phyloP scores from a whole-genome alignment of 2,329 filamentous ascomycete species.

The Coleophoma eucalyptorum region DNA sequence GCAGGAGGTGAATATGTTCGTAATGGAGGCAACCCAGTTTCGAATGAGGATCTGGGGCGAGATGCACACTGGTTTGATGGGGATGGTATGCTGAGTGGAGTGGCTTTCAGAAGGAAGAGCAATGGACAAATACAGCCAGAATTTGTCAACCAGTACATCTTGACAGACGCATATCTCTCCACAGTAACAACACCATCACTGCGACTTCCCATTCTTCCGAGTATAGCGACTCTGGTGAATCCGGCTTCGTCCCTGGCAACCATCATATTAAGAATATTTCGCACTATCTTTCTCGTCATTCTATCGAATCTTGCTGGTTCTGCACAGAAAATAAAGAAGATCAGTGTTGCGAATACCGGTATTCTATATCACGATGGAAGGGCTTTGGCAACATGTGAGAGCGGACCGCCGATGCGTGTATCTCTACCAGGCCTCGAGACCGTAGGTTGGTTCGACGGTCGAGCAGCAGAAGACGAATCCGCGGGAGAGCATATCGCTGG shows the following conservation, averaged over 20 bases:
- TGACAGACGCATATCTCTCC: conserved; percentile 63
- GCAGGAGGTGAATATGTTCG: conserved; percentile 67
- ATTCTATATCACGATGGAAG: conserved; percentile 66
- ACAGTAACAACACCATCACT: conserved; percentile 42
- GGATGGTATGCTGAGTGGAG: conserved; percentile 70
- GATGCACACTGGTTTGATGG: conserved; percentile 74
- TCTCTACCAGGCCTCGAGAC: conserved; percentile 61
- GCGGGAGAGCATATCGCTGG: conserved; percentile 38
- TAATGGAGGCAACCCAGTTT: conserved; percentile 66
- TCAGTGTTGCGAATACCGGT: conserved; percentile 67
- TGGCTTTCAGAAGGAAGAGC: conserved; percentile 48
- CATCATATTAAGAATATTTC: conserved; percentile 47
- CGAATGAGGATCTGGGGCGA: conserved; percentile 54
- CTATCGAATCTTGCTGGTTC: conserved; percentile 55
- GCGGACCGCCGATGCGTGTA: conserved; percentile 64
- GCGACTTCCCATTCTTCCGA: conserved; percentile 57
- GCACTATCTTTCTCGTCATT: conserved; percentile 54
- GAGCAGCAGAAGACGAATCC: conserved; percentile 46
- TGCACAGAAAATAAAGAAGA: conserved; percentile 55
- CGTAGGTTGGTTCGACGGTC: conserved; percentile 67
- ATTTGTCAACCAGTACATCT: conserved; percentile 66
- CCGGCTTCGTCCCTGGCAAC: conserved; percentile 48
- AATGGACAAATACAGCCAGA: conserved; percentile 46
- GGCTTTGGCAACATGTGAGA: conserved; percentile 67
- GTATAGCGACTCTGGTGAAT: conserved; percentile 62